phyloP scores from a whole-genome alignment of 495 filamentous ascomycete species.

The Platismatia glauca region DNA sequence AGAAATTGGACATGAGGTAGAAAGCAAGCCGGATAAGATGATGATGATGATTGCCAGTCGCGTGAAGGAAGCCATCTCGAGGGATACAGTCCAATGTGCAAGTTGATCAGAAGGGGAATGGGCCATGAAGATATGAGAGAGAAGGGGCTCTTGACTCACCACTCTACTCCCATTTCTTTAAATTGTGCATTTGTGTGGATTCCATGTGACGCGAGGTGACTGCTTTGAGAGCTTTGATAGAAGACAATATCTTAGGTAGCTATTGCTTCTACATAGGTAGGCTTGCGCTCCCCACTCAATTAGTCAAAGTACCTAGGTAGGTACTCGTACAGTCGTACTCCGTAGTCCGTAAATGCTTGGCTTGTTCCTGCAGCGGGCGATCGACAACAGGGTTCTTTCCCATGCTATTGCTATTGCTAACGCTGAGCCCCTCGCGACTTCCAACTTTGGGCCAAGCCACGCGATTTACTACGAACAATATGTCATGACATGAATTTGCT shows the following conservation, averaged over 20 bases:
- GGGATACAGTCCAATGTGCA: background rate
- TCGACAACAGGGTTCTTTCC: conserved; percentile 1
- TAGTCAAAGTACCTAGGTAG: too few species aligned
- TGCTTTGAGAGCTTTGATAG: too few species aligned
- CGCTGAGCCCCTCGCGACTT: background rate
- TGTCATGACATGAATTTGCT: conserved; percentile 38
- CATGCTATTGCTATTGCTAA: background rate
- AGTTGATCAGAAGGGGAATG: background rate
- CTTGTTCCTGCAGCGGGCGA: conserved; percentile 19
- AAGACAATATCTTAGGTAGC: too few species aligned
- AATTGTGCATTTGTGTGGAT: background rate
- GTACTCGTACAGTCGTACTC: too few species aligned
- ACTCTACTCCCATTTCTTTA: background rate
- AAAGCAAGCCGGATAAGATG: too few species aligned
- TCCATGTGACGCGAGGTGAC: background rate
- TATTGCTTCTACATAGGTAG: too few species aligned
- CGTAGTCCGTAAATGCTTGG: background rate
- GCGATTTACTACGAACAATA: conserved; percentile 5
- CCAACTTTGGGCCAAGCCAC: background rate
- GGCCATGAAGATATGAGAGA: background rate
- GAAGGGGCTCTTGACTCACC: background rate
- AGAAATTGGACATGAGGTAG: too few species aligned
- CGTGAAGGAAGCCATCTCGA: too few species aligned
- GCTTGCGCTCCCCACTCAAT: too few species aligned
- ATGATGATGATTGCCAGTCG: too few species aligned